Base-by-base conservation (phyloP, 345 rosid species). In the Euphorbia peplus region DNA sequence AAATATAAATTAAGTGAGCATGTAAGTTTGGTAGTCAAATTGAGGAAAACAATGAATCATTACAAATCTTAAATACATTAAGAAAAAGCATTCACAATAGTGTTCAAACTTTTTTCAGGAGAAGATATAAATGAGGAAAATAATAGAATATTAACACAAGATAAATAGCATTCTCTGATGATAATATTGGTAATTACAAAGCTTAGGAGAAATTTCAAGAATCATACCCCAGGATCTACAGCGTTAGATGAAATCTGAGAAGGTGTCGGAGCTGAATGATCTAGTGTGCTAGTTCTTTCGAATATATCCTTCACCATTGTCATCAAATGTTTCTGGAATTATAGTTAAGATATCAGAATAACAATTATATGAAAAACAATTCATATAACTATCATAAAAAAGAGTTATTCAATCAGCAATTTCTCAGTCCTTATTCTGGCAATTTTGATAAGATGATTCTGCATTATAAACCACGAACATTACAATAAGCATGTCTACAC, bases 301-400 rank as follows among this genome's bases (percentile, higher is more conserved):
- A 73, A 73, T 21, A 79, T 63, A 56, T 74, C 78, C 68, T 80
- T 76, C 61, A 83, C 70, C 57, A 65, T 58, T 58, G 84, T 65
- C 25, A 82, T 81, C 79, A 89, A 74, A 87, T 90, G 89, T 66
- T 73, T 48, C 48, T 70, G 53, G 44, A 22, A 64, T 21, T 18
- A 37, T 66, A 64, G 55, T 62, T 25, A 78, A 18, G 66, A 7
- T 63, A 21, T 60, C 13, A 44, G 50, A 39, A 63, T 47, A 26
- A 42, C 14, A 54, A 30, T 64, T 46, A 51, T 59, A 35, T 11
- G 39, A 41, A 50, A 76, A 59, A 4, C 41, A 32, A 22, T 41
- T 48, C 15, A 60, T 21, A 35, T 60, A 12, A 60, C 28, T n/a
- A 60, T 7, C 1, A 60, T n/a, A 25, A 60, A 60, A 29, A 32